Evolutionary conservation across 306 rosid genomes (phyloP).

Genomic region (Citrullus mucosospermus): DNA sequence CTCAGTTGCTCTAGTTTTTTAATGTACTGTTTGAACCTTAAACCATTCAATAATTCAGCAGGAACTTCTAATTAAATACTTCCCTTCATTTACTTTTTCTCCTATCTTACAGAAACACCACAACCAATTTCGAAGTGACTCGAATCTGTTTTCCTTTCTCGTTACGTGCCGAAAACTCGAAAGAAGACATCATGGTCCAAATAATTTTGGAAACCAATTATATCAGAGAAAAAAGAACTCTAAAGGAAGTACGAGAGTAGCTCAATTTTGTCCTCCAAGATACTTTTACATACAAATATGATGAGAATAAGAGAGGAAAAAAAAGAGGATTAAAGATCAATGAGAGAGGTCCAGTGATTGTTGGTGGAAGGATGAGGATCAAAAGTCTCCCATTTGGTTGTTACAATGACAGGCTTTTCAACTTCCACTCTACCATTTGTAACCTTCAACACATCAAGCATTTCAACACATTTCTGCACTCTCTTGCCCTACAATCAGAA

Average conservation of each 20-base stretch:
- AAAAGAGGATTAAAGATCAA: neutral
- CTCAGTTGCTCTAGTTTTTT: neutral
- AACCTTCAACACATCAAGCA: conserved; percentile 44
- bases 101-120: neutral
- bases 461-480: conserved; percentile 73
- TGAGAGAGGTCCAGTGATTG: conserved; percentile 26
- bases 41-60: neutral
- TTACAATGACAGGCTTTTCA: conserved; percentile 28
- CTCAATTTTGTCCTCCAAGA: neutral
- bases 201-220: neutral
- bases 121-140: neutral
- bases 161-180: neutral
- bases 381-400: conserved; percentile 81
- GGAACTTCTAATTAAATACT: neutral
- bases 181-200: neutral
- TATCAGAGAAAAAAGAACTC: neutral
- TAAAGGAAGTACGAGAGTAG: neutral
- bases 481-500: conserved; percentile 36
- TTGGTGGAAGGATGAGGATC: conserved; percentile 27
- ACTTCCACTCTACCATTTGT: conserved; percentile 45
- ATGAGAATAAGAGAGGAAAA: neutral
- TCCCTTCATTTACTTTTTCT: neutral
- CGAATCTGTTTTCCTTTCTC: neutral
- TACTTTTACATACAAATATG: neutral
- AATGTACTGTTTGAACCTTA: neutral